These are phyloP conservation scores for Scedosporium aurantiacum DNA, from an alignment of 2,329 filamentous ascomycete species.

Conservation along the genomic window DNA sequence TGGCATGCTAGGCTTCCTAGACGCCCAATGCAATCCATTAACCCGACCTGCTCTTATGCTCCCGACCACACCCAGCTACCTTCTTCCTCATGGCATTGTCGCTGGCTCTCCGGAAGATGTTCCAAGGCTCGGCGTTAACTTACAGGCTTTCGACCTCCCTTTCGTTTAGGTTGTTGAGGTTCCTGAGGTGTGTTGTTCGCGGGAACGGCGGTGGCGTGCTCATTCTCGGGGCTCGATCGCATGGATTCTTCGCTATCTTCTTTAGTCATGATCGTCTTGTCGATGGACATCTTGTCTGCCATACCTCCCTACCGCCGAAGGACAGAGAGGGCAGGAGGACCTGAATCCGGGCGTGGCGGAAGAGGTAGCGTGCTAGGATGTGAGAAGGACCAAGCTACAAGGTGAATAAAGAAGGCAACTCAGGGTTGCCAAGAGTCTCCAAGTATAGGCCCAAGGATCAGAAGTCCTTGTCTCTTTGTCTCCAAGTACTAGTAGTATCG, in stretches of 20 bases:
- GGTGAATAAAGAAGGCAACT: not conserved
- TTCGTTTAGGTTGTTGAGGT: constrained; percentile 71
- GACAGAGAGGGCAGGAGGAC: not conserved
- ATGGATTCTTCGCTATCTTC: constrained; percentile 52
- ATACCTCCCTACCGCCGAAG: constrained; percentile 30
- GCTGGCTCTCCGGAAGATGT: no score
- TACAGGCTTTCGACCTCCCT: constrained; percentile 96
- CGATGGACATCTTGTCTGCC: constrained; percentile 58
- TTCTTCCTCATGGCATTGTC: no score
- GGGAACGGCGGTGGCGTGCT: constrained; percentile 25
- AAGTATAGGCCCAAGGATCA: not conserved
- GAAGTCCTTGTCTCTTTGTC: not conserved
- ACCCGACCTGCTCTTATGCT: no score
- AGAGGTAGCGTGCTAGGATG: not conserved
- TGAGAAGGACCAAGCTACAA: not conserved
- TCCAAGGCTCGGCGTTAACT: constrained; percentile 15
- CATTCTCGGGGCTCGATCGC: constrained; percentile 49
- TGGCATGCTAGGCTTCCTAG: no score
- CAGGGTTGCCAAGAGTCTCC: not conserved
- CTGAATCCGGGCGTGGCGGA: not conserved
- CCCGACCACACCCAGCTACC: no score
- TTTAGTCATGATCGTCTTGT: constrained; percentile 44
- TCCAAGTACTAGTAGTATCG: not conserved
- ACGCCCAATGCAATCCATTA: no score
- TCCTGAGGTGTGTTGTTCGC: constrained; percentile 31